Evolutionary conservation across 352 stramenopile species (phyloP).

Genomic region (Phytophthora pini): DNA sequence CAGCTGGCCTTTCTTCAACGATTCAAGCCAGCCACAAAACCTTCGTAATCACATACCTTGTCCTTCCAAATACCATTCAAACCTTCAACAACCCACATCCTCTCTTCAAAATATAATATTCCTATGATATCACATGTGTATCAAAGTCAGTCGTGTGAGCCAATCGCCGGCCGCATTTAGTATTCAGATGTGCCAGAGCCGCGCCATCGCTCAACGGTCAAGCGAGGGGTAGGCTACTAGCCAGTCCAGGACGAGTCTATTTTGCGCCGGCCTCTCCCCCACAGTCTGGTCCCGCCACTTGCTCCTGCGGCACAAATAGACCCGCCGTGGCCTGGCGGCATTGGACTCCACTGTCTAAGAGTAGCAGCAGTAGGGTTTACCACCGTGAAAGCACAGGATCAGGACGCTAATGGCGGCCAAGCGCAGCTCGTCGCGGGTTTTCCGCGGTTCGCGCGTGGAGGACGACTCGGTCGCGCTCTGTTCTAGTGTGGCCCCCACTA

Average conservation of each 20-base stretch:
- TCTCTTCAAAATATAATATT: neutral
- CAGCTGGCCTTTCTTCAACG: constrained; percentile 8
- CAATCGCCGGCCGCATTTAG: constrained; percentile 12
- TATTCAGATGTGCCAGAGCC: neutral
- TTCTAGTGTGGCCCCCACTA: constrained; percentile 25
- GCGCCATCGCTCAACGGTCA: constrained; percentile 4
- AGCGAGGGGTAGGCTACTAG: constrained; percentile 7
- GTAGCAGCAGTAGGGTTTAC: neutral
- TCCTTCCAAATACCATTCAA: neutral
- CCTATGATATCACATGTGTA: neutral
- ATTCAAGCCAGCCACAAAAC: neutral
- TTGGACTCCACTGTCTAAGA: constrained; percentile 5
- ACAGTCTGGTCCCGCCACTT: constrained; percentile 7
- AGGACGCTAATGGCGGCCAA: constrained; percentile 32
- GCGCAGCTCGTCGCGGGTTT: constrained; percentile 49
- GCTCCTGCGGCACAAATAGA: constrained; percentile 24
- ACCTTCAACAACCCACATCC: neutral
- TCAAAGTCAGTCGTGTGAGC: constrained; percentile 2
- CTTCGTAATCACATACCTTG: neutral
- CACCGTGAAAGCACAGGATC: neutral
- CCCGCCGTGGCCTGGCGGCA: constrained; percentile 2
- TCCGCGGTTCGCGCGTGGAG: constrained; percentile 59
- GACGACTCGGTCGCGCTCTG: constrained; percentile 50
- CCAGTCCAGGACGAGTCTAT: constrained; percentile 23
- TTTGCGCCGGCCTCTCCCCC: constrained; percentile 25